A percentile compares a stretch with the other conserved stretches of the same genome.
phyloP scores from a whole-genome alignment of 2,329 filamentous ascomycete species.

The Eutypa lata region DNA sequence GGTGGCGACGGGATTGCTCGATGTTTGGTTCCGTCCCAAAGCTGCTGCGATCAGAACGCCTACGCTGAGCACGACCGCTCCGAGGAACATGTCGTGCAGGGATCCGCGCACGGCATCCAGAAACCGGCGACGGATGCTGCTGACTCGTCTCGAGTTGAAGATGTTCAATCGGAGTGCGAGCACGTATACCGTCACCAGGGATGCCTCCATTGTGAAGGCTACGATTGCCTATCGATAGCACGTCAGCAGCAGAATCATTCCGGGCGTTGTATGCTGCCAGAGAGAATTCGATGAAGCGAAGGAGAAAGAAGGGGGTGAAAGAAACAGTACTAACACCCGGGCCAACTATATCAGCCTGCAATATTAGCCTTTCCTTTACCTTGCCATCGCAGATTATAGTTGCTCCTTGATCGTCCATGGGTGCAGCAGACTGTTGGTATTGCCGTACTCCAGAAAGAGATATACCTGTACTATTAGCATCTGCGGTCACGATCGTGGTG shows the following conservation, averaged over 20 bases:
- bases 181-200: neutral
- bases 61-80: neutral
- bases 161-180: neutral
- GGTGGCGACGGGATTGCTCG: neutral
- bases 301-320: no score
- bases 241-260: neutral
- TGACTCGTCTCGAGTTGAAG: neutral
- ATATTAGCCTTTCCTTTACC: neutral
- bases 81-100: neutral
- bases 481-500: no score
- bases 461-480: no score
- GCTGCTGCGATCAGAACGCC: neutral
- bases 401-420: neutral
- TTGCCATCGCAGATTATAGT: neutral
- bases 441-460: no score
- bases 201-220: neutral
- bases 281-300: neutral
- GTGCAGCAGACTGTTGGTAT: neutral
- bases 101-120: neutral
- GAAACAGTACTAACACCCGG: neutral
- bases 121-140: neutral
- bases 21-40: neutral
- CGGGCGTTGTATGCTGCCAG: neutral
- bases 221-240: neutral
- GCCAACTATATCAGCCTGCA: neutral